Evolutionary conservation across 164 flowering plant genomes (phyloP).

Genomic region (Saururus chinensis): DNA sequence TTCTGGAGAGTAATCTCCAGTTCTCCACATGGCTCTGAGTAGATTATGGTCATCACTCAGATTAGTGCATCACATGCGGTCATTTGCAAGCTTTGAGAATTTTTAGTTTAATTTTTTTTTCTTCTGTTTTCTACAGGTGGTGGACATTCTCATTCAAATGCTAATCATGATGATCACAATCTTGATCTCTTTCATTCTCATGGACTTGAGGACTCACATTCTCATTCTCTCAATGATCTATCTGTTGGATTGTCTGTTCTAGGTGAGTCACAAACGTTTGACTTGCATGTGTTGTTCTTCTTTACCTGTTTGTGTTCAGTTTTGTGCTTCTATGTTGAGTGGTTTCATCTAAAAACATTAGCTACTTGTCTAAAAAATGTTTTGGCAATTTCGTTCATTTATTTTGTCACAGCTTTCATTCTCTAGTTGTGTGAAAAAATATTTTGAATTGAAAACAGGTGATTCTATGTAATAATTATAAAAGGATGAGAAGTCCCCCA

Average conservation of each 20-base stretch:
- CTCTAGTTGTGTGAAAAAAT: too few relatives aligned
- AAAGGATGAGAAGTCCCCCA: too few relatives aligned
- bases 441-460: too few relatives aligned
- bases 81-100: background rate
- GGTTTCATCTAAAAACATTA: background rate
- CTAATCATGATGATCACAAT: constrained; percentile 32
- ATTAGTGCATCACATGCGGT: background rate
- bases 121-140: constrained; percentile 47
- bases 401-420: too few relatives aligned
- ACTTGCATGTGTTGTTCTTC: background rate
- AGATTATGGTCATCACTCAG: too few relatives aligned
- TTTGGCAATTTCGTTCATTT: too few relatives aligned
- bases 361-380: background rate
- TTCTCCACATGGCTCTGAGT: too few relatives aligned
- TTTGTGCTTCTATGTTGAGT: background rate
- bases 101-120: background rate
- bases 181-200: constrained; percentile 29
- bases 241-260: constrained; percentile 78
- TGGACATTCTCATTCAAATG: constrained; percentile 57
- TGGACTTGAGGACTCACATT: constrained; percentile 36
- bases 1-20: too few relatives aligned
- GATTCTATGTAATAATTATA: too few relatives aligned
- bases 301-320: background rate
- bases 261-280: constrained; percentile 33
- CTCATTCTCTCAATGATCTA: constrained; percentile 84